Base-by-base conservation (phyloP, 129 eudicot genomes). In the Lonicera japonica region DNA sequence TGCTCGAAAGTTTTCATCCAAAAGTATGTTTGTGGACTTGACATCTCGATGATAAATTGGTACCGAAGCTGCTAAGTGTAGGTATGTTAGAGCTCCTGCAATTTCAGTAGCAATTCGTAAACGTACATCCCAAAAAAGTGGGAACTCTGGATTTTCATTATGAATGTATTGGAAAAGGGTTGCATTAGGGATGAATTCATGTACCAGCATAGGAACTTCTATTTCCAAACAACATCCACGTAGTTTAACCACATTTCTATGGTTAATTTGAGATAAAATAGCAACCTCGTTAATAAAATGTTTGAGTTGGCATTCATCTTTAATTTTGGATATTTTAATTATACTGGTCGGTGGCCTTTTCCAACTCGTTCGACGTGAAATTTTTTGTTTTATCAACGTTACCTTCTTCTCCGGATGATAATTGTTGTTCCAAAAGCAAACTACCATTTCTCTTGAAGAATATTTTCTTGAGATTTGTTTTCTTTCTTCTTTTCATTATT, bases 211-310 rank as follows among this genome's bases (percentile, higher is more conserved):
- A 1, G 81, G 81, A 25, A 65, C 73, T 0, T 76, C 56, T 0
- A 69, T 76, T 40, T 76, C 75, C 54, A 75, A 53, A 19, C 80
- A 69, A 9, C 71, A 75, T 58, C 75, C 80, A 18, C 57, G 52
- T 21, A 75, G 53, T 67, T 75, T 75, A 23, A 75, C 75, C 11
- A 69, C 75, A 17, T 75, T 69, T 5, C 60, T 53, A 16, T 75
- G 80, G 63, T 64, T 69, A 48, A 64, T 46, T 43, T 75, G 72
- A 0, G 68, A 75, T 25, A 70, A 60, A 63, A 64, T 43, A 14
- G 64, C 72, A 16, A 75, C 64, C 11, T 75, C 75, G 38, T 69
- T 69, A 9, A 75, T 64, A 67, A 75, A 75, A 1, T 70, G 60
- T 4, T 70, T 25, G 21, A 63, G 19, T 6, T 57, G 60, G 19